Conservation (phyloP, 495 filamentous ascomycete species). For the Peziza echinospora region DNA sequence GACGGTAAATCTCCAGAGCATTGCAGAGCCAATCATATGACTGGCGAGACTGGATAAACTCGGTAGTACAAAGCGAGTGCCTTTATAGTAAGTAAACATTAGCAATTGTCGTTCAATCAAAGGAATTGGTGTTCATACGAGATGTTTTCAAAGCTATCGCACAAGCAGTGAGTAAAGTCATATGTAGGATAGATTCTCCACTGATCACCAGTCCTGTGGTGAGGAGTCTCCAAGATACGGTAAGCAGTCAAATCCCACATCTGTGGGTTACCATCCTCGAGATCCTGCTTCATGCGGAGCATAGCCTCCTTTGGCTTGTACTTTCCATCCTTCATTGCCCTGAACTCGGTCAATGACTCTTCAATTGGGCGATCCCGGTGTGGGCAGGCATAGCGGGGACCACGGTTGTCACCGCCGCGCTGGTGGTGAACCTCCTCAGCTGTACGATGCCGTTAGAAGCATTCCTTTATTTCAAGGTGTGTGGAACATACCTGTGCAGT, state of each 20-base stretch:
- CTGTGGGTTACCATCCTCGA: conserved; percentile 40
- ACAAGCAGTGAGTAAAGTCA: conserved; percentile 78
- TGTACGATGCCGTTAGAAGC: too few species aligned
- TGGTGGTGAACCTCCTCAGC: conserved; percentile 62
- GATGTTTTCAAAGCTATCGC: conserved; percentile 70
- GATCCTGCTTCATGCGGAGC: conserved; percentile 75
- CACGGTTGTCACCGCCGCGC: conserved; percentile 51
- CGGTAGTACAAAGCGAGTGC: conserved; percentile 73
- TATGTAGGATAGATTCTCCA: conserved; percentile 85
- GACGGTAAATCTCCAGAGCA: conserved; percentile 51
- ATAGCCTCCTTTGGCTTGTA: conserved; percentile 76
- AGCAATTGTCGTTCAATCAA: conserved; percentile 1
- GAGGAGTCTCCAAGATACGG: conserved; percentile 45
- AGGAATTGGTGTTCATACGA: conserved; percentile 22
- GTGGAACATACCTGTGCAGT: conserved; percentile 39
- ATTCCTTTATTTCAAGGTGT: background rate
- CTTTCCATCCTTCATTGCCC: conserved; percentile 75
- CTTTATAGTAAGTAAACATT: conserved; percentile 1
- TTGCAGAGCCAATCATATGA: conserved; percentile 81
- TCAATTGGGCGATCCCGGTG: conserved; percentile 56
- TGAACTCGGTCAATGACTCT: conserved; percentile 60
- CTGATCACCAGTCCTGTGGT: conserved; percentile 48
- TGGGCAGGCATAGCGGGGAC: conserved; percentile 50
- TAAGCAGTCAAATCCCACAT: conserved; percentile 66
- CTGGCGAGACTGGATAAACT: conserved; percentile 52